phyloP scores from a whole-genome alignment of 2,329 filamentous ascomycete genomes.

The Trichoderma sp. region DNA sequence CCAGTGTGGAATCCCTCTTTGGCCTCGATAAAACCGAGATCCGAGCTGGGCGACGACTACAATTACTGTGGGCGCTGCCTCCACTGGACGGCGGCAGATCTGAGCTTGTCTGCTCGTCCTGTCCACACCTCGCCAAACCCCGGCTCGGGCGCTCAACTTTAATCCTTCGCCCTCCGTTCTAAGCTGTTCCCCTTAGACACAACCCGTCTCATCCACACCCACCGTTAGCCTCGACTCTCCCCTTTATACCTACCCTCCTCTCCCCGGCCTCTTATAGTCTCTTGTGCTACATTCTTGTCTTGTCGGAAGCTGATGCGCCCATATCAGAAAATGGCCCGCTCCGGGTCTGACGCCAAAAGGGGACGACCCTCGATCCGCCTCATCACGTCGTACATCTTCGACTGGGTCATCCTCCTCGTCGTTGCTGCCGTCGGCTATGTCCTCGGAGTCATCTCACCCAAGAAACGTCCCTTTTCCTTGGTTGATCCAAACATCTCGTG shows the following conservation, averaged over 20 bases:
- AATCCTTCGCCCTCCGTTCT: not conserved
- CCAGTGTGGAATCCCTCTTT: slow-evolving; percentile 9
- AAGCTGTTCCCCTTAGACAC: slow-evolving; percentile 6
- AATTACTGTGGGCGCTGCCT: slow-evolving; percentile 8
- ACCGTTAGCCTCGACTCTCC: slow-evolving; percentile 4
- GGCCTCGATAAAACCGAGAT: slow-evolving; percentile 5
- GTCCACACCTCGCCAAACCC: slow-evolving; percentile 15
- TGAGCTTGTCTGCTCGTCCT: slow-evolving; percentile 12
- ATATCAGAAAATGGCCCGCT: slow-evolving; percentile 38
- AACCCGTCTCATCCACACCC: not conserved
- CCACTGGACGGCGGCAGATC: slow-evolving; percentile 26
- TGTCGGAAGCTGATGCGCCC: slow-evolving; percentile 33
- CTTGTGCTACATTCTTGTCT: not conserved
- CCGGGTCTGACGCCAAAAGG: slow-evolving; percentile 31
- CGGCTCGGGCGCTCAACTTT: slow-evolving; percentile 1
- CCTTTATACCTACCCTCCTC: not conserved
- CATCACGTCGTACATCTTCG: slow-evolving; percentile 69
- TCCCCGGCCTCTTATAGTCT: slow-evolving; percentile 1
- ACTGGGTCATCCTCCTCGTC: slow-evolving; percentile 70
- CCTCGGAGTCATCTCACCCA: slow-evolving; percentile 64
- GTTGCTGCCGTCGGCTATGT: slow-evolving; percentile 60
- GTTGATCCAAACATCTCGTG: slow-evolving; percentile 73
- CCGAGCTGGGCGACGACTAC: not conserved
- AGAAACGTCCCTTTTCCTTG: slow-evolving; percentile 71
- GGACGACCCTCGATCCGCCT: slow-evolving; percentile 40